Conservation (phyloP, 768 basidiomycete genomes). For the Auriscalpium vulgare region DNA sequence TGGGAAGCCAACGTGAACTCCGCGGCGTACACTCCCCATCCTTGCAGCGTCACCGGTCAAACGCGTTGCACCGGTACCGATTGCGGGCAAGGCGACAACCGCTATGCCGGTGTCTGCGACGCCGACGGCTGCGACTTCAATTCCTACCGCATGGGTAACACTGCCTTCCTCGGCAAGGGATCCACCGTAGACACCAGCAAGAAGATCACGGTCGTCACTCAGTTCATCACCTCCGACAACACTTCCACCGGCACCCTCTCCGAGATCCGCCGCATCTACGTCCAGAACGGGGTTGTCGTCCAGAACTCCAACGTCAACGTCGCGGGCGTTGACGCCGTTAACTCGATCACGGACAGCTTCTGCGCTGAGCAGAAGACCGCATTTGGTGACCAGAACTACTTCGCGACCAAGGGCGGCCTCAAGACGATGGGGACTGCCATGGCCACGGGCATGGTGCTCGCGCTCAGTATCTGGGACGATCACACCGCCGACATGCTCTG, state of each 20-base stretch:
- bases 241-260: slow-evolving; percentile 36
- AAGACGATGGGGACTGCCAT: slow-evolving; percentile 25
- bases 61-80: slow-evolving; percentile 34
- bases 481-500: slow-evolving; percentile 47
- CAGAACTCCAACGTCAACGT: slow-evolving; percentile 40
- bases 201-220: slow-evolving; percentile 47
- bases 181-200: slow-evolving; percentile 41
- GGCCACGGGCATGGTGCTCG: slow-evolving; percentile 36
- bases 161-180: slow-evolving; percentile 38
- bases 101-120: slow-evolving; percentile 41
- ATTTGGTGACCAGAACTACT: slow-evolving; percentile 35
- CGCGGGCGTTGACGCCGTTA: slow-evolving; percentile 29
- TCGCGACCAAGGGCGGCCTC: slow-evolving; percentile 33
- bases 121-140: slow-evolving; percentile 54
- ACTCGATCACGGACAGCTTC: slow-evolving; percentile 41
- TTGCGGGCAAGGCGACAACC: slow-evolving; percentile 22
- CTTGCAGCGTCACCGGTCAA: slow-evolving; percentile 33
- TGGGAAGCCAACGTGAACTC: slow-evolving; percentile 50
- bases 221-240: slow-evolving; percentile 41
- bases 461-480: slow-evolving; percentile 46
- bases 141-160: slow-evolving; percentile 48
- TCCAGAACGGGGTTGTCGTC: slow-evolving; percentile 44
- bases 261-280: slow-evolving; percentile 47
- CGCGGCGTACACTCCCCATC: slow-evolving; percentile 45
- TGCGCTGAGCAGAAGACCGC: slow-evolving; percentile 36